Percentiles rank a stretch among this genome's conserved stretches.
These are phyloP conservation scores for Populus ilicifolia DNA, from an alignment of 345 rosid species.

Conservation along the genomic window DNA sequence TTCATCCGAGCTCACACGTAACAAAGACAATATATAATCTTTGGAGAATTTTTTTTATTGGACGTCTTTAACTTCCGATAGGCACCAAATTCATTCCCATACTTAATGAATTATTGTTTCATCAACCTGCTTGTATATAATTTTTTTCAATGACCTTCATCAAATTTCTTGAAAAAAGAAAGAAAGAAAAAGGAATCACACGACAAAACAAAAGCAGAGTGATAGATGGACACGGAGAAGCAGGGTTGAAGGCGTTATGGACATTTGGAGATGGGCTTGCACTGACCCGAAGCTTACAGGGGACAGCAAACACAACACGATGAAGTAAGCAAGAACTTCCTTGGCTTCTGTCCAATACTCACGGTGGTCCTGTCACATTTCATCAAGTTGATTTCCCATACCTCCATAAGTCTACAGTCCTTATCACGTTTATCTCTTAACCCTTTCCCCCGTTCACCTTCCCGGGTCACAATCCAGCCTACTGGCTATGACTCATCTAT, in stretches of 20 bases:
- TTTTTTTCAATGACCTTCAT: background rate
- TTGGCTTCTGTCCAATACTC: background rate
- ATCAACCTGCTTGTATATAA: background rate
- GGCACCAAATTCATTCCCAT: background rate
- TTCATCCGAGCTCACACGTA: background rate
- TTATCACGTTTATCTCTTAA: constrained; percentile 4
- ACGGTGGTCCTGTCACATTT: background rate
- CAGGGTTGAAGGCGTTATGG: background rate
- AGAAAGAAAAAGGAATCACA: background rate
- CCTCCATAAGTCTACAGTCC: constrained; percentile 3
- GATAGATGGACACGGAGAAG: background rate
- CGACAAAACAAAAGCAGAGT: background rate
- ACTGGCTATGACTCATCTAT: background rate
- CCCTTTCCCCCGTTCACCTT: background rate
- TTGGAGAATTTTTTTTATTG: background rate
- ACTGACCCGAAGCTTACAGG: background rate
- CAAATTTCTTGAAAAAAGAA: background rate
- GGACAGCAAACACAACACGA: background rate
- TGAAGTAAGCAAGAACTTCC: too few relatives aligned
- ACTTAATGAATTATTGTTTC: background rate
- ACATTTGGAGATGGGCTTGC: constrained; percentile 12
- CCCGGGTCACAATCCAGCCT: background rate
- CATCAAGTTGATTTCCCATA: background rate
- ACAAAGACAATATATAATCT: background rate
- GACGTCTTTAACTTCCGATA: background rate